phyloP scores from a whole-genome alignment of 768 basidiomycete species.

The Coprinopsis cinerea region DNA sequence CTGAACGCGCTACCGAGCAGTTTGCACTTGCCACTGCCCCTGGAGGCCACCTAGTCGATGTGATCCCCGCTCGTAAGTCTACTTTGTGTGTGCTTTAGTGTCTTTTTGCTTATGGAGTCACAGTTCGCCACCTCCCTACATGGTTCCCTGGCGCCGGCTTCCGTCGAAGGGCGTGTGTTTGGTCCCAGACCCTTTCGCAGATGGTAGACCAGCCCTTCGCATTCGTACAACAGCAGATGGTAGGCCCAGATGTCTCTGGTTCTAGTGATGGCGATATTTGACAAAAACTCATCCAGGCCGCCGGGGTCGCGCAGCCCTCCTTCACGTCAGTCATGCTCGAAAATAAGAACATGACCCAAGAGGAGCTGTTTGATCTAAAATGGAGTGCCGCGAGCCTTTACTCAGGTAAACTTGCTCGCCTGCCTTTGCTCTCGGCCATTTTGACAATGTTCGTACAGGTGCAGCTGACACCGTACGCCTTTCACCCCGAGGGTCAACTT shows the following conservation, averaged over 20 bases:
- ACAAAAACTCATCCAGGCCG: constrained; percentile 32
- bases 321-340: constrained; percentile 57
- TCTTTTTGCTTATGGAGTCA: constrained; percentile 4
- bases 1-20: constrained; percentile 48
- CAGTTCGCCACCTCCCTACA: constrained; percentile 53
- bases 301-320: constrained; percentile 51
- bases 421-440: no score
- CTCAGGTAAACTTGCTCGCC: no score
- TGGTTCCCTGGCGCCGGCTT: constrained; percentile 66
- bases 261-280: constrained; percentile 6
- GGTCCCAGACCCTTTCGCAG: constrained; percentile 46
- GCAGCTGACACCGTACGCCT: constrained; percentile 51
- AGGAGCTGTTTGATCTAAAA: constrained; percentile 60
- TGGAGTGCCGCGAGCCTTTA: constrained; percentile 60
- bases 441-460: constrained; percentile 25
- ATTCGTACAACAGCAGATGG: constrained; percentile 60
- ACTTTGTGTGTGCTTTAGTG: constrained; percentile 5
- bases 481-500: background rate
- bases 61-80: constrained; percentile 38
- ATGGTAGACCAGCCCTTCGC: constrained; percentile 52
- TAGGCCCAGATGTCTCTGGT: constrained; percentile 22
- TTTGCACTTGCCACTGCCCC: constrained; percentile 49
- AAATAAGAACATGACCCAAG: constrained; percentile 38
- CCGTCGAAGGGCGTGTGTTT: constrained; percentile 44
- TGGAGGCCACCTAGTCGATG: constrained; percentile 46